Evolutionary conservation across 768 basidiomycete species (phyloP), one percentile per base, ranked within the genome.

Genomic region (Pluteus cervinus): DNA sequence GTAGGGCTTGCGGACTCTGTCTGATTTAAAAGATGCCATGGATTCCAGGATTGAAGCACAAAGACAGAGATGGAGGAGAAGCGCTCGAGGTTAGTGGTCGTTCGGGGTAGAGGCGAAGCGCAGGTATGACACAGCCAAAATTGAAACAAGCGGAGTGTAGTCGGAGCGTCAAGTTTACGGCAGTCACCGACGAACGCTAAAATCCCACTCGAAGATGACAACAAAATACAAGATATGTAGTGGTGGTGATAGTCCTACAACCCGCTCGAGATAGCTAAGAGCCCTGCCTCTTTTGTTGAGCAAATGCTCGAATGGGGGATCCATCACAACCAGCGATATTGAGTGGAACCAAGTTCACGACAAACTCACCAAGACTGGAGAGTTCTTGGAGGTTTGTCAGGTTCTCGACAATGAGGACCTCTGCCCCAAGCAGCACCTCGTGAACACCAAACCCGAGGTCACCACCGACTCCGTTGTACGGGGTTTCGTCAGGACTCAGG

Each of bases 371-470:
- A 12, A 43, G 46, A 7, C 36, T 53, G 16, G 52, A 40, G 22
- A 84, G 50, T 32, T 44, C 44, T 21, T 68, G 69, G 38, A 86
- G 47, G 36, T 76, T 73, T 7, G 60, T 73, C 49, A 87, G 40
- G 45, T 87, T 88, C 62, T 87, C 85, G 21, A 72, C 81, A 40
- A 87, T 83, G 5, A 83, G 49, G 2, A 75, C 72, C 0, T 75
- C 81, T 12, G 55, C 60, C 15, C 77, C 76, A n/a, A 88, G 64
- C 6, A 86, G 55, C 1, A 58, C 58, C 20, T 76, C 63, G 47
- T 88, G 86, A 36, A 75, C 74, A 9, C 57, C 68, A 52, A 73
- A 80, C 29, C 62, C 65, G 15, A 58, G 57, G 40, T 44, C 43
- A 10, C 61, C 62, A 12, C 51, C 61, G 10, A 52, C 48, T 8